A percentile compares a stretch with the other conserved stretches of the same genome.
Evolutionary conservation across 1,139 yeast species (phyloP).

Genomic region (Casaregolazyma suthepensis): DNA sequence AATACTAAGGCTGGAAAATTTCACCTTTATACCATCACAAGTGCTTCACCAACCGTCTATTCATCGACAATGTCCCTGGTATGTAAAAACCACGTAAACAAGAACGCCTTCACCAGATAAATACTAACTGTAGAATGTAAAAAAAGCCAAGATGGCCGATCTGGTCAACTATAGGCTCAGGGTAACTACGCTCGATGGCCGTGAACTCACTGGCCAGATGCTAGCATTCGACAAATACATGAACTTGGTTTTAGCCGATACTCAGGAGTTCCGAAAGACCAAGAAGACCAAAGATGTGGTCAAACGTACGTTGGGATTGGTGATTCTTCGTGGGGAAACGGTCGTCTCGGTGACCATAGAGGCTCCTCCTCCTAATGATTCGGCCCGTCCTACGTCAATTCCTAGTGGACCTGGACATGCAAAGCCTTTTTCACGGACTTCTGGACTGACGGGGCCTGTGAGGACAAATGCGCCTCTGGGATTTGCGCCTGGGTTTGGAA

Average conservation of each 20-base stretch:
- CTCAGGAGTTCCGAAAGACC: slow-evolving; percentile 77
- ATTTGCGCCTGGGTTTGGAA: slow-evolving; percentile 15
- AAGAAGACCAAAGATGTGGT: slow-evolving; percentile 49
- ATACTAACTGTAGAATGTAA: slow-evolving; percentile 18
- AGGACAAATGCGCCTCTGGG: slow-evolving; percentile 21
- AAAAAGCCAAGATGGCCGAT: slow-evolving; percentile 49
- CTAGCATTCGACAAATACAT: slow-evolving; percentile 82
- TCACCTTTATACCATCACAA: not conserved
- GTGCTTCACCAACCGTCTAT: not conserved
- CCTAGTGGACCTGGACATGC: slow-evolving; percentile 42
- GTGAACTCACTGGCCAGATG: slow-evolving; percentile 72
- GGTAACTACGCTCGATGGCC: slow-evolving; percentile 66
- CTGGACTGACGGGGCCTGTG: slow-evolving; percentile 27
- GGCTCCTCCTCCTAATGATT: slow-evolving; percentile 60
- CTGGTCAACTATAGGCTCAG: slow-evolving; percentile 68
- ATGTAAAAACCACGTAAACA: too few relatives aligned
- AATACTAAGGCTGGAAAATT: not conserved
- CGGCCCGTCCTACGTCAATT: slow-evolving; percentile 38
- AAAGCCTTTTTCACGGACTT: slow-evolving; percentile 34
- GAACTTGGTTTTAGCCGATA: slow-evolving; percentile 78
- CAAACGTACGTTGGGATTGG: slow-evolving; percentile 70
- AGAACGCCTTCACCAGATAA: not conserved
- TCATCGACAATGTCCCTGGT: slow-evolving; percentile 1
- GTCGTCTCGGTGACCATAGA: slow-evolving; percentile 80
- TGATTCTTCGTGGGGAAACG: slow-evolving; percentile 83